phyloP scores from a whole-genome alignment of 257 asterid species.

The Euphrasia confusa region DNA sequence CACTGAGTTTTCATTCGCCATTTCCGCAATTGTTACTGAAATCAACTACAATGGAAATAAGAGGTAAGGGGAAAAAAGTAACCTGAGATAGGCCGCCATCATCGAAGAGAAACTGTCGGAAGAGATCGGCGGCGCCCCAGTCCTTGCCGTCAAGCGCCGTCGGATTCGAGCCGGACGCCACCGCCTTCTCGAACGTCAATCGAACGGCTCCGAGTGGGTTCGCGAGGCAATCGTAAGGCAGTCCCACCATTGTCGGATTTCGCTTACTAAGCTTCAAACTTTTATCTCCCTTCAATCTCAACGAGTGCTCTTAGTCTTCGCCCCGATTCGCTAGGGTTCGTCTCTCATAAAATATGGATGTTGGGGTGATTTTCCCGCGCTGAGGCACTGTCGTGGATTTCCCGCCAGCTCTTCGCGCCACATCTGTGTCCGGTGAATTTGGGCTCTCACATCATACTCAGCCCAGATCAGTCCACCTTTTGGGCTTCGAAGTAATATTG shows the following conservation, averaged over 20 bases:
- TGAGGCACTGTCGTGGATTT: not conserved
- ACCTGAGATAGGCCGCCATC: conserved; percentile 68
- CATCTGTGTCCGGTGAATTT: not conserved
- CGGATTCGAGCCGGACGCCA: conserved; percentile 43
- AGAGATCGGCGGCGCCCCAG: conserved; percentile 75
- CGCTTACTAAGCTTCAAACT: not conserved
- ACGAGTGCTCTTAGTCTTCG: not conserved
- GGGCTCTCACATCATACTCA: not conserved
- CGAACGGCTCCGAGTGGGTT: conserved; percentile 97
- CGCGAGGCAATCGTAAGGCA: conserved; percentile 71
- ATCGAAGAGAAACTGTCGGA: conserved; percentile 62
- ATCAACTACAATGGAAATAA: not conserved
- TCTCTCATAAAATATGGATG: conserved; percentile 10
- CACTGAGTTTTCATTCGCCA: not conserved
- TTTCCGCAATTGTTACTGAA: not conserved
- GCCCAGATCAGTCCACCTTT: no score
- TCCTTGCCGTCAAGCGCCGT: conserved; percentile 61
- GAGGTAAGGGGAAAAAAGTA: not conserved
- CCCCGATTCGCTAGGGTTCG: conserved; percentile 23
- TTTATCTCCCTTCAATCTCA: not conserved
- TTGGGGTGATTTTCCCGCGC: conserved; percentile 29
- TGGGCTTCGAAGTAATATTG: no score
- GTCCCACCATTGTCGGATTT: conserved; percentile 55
- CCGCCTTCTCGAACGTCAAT: conserved; percentile 68
- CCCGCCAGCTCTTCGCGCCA: conserved; percentile 35